Percentiles rank a stretch among this genome's conserved stretches.
Evolutionary conservation across 1,139 yeast species (phyloP).

Genomic region (Hansenula anomala): DNA sequence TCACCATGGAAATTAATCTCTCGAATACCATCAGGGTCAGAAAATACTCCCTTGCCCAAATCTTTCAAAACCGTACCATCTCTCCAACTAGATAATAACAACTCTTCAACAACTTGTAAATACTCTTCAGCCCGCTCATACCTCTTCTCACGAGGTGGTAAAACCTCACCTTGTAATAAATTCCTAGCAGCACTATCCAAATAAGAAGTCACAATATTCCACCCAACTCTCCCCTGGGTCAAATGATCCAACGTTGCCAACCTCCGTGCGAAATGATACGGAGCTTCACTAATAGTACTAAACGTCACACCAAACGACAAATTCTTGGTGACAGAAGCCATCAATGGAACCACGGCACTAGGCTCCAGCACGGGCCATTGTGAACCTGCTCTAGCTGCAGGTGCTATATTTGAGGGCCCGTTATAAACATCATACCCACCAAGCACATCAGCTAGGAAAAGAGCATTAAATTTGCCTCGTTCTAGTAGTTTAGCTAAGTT

Average conservation of each 20-base stretch:
- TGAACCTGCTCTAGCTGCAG: conserved; percentile 31
- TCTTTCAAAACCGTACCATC: conserved; percentile 34
- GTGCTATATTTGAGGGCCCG: conserved; percentile 27
- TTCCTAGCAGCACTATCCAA: conserved; percentile 30
- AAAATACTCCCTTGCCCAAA: conserved; percentile 25
- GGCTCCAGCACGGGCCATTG: conserved; percentile 37
- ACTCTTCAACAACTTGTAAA: conserved; percentile 30
- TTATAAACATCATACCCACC: conserved; percentile 38
- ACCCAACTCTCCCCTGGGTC: conserved; percentile 35
- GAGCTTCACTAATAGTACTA: conserved; percentile 35
- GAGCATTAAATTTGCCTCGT: conserved; percentile 36
- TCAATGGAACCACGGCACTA: conserved; percentile 29
- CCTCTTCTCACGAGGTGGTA: conserved; percentile 34
- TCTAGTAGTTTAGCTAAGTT: conserved; percentile 37
- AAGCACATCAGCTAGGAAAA: conserved; percentile 41
- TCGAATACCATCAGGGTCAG: conserved; percentile 30
- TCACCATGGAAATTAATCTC: conserved; percentile 32
- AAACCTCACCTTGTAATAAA: conserved; percentile 26
- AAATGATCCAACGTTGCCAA: conserved; percentile 35
- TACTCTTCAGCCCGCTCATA: conserved; percentile 34
- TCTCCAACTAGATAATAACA: conserved; percentile 35
- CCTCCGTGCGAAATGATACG: conserved; percentile 34
- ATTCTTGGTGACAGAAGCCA: conserved; percentile 34
- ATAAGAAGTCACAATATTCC: conserved; percentile 37
- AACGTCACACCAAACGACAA: conserved; percentile 34